These are phyloP conservation scores for Hortiboletus campestris DNA, from an alignment of 768 basidiomycete genomes.

Conservation along the genomic window DNA sequence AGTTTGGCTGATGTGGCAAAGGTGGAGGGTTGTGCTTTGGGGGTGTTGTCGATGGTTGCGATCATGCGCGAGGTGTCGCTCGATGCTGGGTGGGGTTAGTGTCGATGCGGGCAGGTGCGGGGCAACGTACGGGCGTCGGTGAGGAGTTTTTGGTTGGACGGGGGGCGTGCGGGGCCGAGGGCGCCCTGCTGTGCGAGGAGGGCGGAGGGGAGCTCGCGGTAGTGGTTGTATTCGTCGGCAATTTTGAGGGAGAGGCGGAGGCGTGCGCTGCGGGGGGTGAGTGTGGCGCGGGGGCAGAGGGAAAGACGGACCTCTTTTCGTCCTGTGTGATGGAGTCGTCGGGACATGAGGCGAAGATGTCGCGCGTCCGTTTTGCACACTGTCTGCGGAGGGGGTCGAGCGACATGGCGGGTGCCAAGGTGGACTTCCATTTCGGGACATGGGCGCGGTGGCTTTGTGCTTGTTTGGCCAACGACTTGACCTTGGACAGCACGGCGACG, in stretches of 20 bases:
- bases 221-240: slow-evolving; percentile 85
- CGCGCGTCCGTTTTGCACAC: slow-evolving; percentile 70
- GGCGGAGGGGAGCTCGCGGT: slow-evolving; percentile 78
- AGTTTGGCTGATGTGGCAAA: slow-evolving; percentile 64
- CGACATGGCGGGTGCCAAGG: neutral
- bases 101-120: slow-evolving; percentile 47
- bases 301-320: slow-evolving; percentile 60
- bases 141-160: slow-evolving; percentile 59
- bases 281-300: neutral
- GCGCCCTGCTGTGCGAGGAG: slow-evolving; percentile 78
- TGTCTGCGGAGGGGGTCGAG: slow-evolving; percentile 62
- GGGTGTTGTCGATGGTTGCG: slow-evolving; percentile 64
- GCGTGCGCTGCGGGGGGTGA: slow-evolving; percentile 42
- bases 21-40: slow-evolving; percentile 64
- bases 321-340: slow-evolving; percentile 64
- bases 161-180: slow-evolving; percentile 74
- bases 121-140: slow-evolving; percentile 62
- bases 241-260: slow-evolving; percentile 82
- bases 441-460: slow-evolving; percentile 5
- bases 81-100: slow-evolving; percentile 14
- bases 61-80: too few species aligned
- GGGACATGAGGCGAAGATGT: slow-evolving; percentile 63
- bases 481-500: neutral
- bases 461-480: slow-evolving; percentile 20
- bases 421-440: slow-evolving; percentile 6